Percentiles rank a stretch among this genome's conserved stretches.
These are phyloP conservation scores for Trichoderma atroviride DNA, from an alignment of 2,329 filamentous ascomycete genomes.

Conservation along the genomic window DNA sequence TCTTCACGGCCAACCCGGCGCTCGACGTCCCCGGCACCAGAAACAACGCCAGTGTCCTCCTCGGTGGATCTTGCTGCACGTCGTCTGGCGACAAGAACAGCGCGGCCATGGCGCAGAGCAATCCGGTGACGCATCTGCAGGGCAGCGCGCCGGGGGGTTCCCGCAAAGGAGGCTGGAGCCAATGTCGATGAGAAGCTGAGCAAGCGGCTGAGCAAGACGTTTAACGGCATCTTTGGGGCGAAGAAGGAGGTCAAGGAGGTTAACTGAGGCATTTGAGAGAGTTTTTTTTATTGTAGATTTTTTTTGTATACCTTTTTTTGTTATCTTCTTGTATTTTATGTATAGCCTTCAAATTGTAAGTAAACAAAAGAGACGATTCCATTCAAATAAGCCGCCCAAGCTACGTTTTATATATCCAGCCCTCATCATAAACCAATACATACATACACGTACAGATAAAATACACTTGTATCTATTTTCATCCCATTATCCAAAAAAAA, in stretches of 20 bases:
- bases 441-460: slow-evolving; percentile 14
- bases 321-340: slow-evolving; percentile 9
- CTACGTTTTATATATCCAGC: neutral
- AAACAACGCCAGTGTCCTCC: slow-evolving; percentile 47
- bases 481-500: neutral
- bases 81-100: slow-evolving; percentile 16
- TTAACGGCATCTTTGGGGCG: slow-evolving; percentile 7
- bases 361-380: neutral
- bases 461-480: neutral
- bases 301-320: neutral
- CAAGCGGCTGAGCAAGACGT: slow-evolving; percentile 11
- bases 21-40: slow-evolving; percentile 46
- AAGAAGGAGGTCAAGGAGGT: slow-evolving; percentile 11
- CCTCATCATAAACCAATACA: neutral
- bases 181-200: slow-evolving; percentile 26
- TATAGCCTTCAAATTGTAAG: slow-evolving; percentile 7
- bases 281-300: neutral
- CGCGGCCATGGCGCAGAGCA: slow-evolving; percentile 34
- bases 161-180: slow-evolving; percentile 31
- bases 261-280: neutral
- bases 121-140: slow-evolving; percentile 41
- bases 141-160: slow-evolving; percentile 30
- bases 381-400: neutral
- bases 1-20: slow-evolving; percentile 51
- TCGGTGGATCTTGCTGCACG: slow-evolving; percentile 41